Evolutionary conservation across 345 rosid species (phyloP).

Genomic region (Jatropha curcas): DNA sequence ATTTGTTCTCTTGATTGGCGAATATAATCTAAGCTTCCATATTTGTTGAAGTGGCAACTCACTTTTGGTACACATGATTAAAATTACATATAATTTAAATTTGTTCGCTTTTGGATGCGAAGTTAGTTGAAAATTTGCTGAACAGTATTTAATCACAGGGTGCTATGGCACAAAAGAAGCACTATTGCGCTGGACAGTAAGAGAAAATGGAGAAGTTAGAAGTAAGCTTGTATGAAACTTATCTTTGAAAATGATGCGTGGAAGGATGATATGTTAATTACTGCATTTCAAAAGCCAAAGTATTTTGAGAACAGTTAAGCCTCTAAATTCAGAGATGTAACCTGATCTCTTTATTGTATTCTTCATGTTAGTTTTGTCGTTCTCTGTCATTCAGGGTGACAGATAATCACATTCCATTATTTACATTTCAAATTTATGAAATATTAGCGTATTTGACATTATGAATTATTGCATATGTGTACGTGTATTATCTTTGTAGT

Average conservation of each 20-base stretch:
- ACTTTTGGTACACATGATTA: conserved; percentile 48
- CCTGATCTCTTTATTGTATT: background rate
- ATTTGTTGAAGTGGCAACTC: conserved; percentile 55
- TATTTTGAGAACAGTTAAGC: conserved; percentile 6
- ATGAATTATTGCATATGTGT: background rate
- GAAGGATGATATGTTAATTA: conserved; percentile 50
- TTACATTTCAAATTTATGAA: background rate
- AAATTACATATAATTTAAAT: background rate
- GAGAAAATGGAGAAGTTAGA: conserved; percentile 41
- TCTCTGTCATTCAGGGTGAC: conserved; percentile 1
- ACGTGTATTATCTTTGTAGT: no score
- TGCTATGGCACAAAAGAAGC: conserved; percentile 63
- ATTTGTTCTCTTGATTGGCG: conserved; percentile 63
- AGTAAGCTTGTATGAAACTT: conserved; percentile 54
- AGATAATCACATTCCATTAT: background rate
- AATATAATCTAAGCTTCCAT: conserved; percentile 49
- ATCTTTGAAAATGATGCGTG: conserved; percentile 49
- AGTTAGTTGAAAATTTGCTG: background rate
- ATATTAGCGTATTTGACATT: background rate
- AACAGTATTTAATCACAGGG: conserved; percentile 28
- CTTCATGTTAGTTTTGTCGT: background rate
- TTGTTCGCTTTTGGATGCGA: background rate
- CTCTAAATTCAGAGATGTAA: background rate
- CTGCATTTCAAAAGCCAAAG: conserved; percentile 36
- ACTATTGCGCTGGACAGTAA: conserved; percentile 46